phyloP scores from a whole-genome alignment of 78 protist species.

The Fonticula alba region DNA sequence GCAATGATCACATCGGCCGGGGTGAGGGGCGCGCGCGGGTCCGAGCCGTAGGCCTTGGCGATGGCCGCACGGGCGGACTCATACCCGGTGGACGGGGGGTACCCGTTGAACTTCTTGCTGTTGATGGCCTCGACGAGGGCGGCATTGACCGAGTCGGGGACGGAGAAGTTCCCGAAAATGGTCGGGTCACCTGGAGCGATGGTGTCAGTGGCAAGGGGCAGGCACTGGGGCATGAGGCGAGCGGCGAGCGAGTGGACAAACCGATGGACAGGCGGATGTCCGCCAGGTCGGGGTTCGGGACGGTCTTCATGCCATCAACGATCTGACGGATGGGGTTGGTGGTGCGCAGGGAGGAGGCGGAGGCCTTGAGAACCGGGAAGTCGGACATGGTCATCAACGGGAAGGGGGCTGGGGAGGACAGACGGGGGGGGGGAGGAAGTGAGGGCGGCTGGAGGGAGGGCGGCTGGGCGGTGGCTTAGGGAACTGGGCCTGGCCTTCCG shows the following conservation, averaged over 20 bases:
- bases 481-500: too few species aligned
- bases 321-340: slow-evolving; percentile 59
- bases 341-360: slow-evolving; percentile 24
- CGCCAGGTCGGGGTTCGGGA: slow-evolving; percentile 46
- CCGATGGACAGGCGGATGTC: slow-evolving; percentile 55
- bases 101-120: slow-evolving; percentile 43
- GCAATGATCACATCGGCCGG: slow-evolving; percentile 38
- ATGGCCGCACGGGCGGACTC: slow-evolving; percentile 38
- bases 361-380: not conserved
- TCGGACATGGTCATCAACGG: too few species aligned
- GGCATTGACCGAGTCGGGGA: slow-evolving; percentile 11
- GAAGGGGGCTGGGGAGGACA: too few species aligned
- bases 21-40: not conserved
- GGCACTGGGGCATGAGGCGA: not conserved
- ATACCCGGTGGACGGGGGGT: slow-evolving; percentile 40
- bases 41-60: slow-evolving; percentile 12
- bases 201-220: slow-evolving; percentile 7
- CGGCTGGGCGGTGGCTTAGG: too few species aligned
- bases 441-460: too few species aligned
- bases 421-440: too few species aligned
- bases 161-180: slow-evolving; percentile 51
- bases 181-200: slow-evolving; percentile 55
- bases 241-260: not conserved
- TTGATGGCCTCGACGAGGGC: slow-evolving; percentile 11
- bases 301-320: slow-evolving; percentile 51